Conservation (phyloP, 2,329 filamentous ascomycete species). For the Clathrospora elynae region DNA sequence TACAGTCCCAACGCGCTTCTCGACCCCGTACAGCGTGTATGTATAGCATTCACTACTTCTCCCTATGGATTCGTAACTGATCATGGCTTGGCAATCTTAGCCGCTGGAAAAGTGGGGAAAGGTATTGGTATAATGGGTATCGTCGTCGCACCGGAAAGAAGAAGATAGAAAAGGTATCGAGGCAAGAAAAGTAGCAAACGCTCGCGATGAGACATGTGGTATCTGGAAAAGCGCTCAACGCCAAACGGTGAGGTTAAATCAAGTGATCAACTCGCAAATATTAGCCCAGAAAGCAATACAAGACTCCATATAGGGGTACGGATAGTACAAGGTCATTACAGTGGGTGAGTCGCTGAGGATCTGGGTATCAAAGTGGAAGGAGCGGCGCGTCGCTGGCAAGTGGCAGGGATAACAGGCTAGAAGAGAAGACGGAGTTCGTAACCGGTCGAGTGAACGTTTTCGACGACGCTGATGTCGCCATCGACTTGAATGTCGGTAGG, state of each 20-base stretch:
- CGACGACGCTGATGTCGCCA: constrained; percentile 52
- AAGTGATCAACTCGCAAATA: constrained; percentile 20
- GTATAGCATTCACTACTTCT: constrained; percentile 18
- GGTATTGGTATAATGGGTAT: constrained; percentile 47
- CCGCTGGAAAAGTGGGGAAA: constrained; percentile 28
- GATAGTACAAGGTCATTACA: constrained; percentile 44
- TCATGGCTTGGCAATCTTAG: constrained; percentile 33
- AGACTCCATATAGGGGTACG: constrained; percentile 30
- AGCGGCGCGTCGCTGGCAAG: constrained; percentile 8
- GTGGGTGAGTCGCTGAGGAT: constrained; percentile 27
- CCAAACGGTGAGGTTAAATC: constrained; percentile 21
- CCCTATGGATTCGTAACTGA: constrained; percentile 25
- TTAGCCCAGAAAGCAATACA: constrained; percentile 18
- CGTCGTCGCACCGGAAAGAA: constrained; percentile 38
- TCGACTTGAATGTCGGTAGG: constrained; percentile 55
- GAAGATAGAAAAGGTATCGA: constrained; percentile 26
- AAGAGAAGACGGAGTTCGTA: constrained; percentile 58
- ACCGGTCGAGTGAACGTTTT: constrained; percentile 52
- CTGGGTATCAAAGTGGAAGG: constrained; percentile 15
- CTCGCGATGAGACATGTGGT: constrained; percentile 33
- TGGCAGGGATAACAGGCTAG: constrained; percentile 30
- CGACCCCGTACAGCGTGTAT: constrained; percentile 23
- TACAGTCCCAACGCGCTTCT: constrained; percentile 19
- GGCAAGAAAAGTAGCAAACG: constrained; percentile 19
- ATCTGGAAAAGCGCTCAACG: constrained; percentile 35